Evolutionary conservation across 306 rosid genomes (phyloP), one percentile per base, ranked within the genome.

Genomic region (Ochetophila trinervis): DNA sequence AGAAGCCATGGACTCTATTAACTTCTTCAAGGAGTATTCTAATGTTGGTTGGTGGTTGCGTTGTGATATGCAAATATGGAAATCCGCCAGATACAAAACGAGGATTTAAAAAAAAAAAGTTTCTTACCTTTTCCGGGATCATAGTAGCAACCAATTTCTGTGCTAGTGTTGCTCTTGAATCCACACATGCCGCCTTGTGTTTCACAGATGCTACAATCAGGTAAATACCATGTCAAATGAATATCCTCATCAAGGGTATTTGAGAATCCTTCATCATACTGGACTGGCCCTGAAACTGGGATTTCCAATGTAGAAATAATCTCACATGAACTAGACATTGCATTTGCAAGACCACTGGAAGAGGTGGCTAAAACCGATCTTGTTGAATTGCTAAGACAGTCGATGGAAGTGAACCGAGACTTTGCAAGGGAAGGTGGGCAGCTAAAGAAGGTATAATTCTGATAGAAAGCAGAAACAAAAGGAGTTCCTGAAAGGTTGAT

Each of bases 311-410:
- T 82, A 34, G 56, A 32, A 1, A 82, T 23, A 61, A 82, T 53
- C 66, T 47, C 35, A 76, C 97, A 90, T 12, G 78, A 21, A 18
- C 34, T 47, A 2, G 78, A 72, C 83, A 76, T 60, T n/a, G 78
- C 59, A 56, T 53, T 62, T 3, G 56, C 78, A 13, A 85, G 57
- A 60, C 56, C 51, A 57, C 32, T 4, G 3, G 95, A 83, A 56
- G 91, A 76, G 36, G 86, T 78, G 34, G 86, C 88, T 23, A 85
- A 37, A 13, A 85, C 77, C 7, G 86, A 87, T 73, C 55, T 60
- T 20, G 91, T 90, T 11, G 88, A 85, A 63, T 78, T 87, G 71
- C 91, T 72, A 3, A 87, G 88, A 76, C 91, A 90, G 6, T 40
- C 66, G 52, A 87, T 54, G 66, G 87, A 30, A 34, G 76, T 52